A percentile compares a stretch with the other conserved stretches of the same genome.
Conservation (phyloP, 805 yeast genomes). For the Candida fluviatilis region DNA sequence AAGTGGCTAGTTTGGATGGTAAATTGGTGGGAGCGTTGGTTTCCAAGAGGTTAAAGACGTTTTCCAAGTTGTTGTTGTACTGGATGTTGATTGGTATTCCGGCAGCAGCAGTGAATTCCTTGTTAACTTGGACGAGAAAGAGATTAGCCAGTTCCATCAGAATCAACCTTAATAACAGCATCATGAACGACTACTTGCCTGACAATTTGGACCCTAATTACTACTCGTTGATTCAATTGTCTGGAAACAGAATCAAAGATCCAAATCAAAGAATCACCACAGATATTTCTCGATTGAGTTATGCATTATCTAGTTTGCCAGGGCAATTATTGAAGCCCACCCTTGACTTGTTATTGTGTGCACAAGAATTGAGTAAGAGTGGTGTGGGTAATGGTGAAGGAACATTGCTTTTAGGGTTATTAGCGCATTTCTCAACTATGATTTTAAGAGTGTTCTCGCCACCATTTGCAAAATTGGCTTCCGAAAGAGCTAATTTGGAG, state of each 20-base stretch:
- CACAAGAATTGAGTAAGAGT: constrained; percentile 63
- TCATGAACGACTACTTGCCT: constrained; percentile 71
- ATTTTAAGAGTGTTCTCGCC: constrained; percentile 77
- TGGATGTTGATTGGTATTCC: constrained; percentile 90
- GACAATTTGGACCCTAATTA: constrained; percentile 64
- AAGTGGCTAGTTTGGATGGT: constrained; percentile 86
- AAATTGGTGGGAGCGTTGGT: constrained; percentile 76
- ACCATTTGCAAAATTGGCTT: constrained; percentile 77
- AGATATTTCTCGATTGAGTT: constrained; percentile 71
- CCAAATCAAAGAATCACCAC: constrained; percentile 83
- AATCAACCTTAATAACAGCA: constrained; percentile 55
- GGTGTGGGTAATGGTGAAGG: constrained; percentile 77
- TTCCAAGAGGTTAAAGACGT: constrained; percentile 59
- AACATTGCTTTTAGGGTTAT: constrained; percentile 67
- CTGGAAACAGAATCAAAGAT: constrained; percentile 50
- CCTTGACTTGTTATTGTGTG: constrained; percentile 74
- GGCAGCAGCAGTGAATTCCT: constrained; percentile 72
- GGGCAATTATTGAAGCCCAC: constrained; percentile 82
- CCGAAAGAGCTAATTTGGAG: constrained; percentile 73
- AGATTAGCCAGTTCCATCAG: constrained; percentile 58
- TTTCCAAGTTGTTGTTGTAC: constrained; percentile 55
- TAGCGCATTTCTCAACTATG: constrained; percentile 78
- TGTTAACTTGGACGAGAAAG: constrained; percentile 58
- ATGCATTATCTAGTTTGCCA: constrained; percentile 68
- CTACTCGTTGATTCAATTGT: constrained; percentile 65